A percentile compares a stretch with the other conserved stretches of the same genome.
Evolutionary conservation across 2,329 filamentous ascomycete species (phyloP).

Genomic region (Botrytis hyacinthi): DNA sequence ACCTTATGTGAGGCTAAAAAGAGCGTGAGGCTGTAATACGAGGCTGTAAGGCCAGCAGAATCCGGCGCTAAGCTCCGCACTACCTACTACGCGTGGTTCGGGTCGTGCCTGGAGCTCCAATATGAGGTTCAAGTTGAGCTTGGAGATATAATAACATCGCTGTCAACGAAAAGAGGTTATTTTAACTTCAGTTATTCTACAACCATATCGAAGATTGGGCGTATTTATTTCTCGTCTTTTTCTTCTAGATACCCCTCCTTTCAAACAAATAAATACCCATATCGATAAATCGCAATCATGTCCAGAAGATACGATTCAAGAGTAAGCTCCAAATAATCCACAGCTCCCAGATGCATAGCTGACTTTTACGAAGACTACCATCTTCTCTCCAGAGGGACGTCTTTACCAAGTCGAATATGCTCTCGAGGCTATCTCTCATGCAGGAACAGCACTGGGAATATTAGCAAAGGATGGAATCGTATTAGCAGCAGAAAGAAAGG

Average conservation of each 20-base stretch:
- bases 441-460: conserved; percentile 94
- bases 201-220: conserved; percentile 9
- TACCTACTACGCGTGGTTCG: conserved; percentile 25
- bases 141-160: conserved; percentile 20
- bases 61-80: conserved; percentile 21
- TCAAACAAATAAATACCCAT: conserved; percentile 2
- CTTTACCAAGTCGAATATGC: conserved; percentile 99
- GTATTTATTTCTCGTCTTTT: neutral
- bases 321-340: conserved; percentile 54
- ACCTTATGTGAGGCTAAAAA: neutral
- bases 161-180: conserved; percentile 19
- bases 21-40: neutral
- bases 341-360: conserved; percentile 24
- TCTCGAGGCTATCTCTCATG: conserved; percentile 96
- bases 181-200: conserved; percentile 7
- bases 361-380: conserved; percentile 71
- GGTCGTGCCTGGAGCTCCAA: conserved; percentile 35
- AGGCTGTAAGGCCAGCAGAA: conserved; percentile 17
- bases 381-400: conserved; percentile 98
- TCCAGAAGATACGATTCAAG: conserved; percentile 96
- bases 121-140: conserved; percentile 23
- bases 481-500: conserved; percentile 95
- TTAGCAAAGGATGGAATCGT: conserved; percentile 98
- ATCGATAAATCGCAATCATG: conserved; percentile 53
- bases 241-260: neutral